Conservation (phyloP, 495 filamentous ascomycete genomes). For the Xylaria curta region DNA sequence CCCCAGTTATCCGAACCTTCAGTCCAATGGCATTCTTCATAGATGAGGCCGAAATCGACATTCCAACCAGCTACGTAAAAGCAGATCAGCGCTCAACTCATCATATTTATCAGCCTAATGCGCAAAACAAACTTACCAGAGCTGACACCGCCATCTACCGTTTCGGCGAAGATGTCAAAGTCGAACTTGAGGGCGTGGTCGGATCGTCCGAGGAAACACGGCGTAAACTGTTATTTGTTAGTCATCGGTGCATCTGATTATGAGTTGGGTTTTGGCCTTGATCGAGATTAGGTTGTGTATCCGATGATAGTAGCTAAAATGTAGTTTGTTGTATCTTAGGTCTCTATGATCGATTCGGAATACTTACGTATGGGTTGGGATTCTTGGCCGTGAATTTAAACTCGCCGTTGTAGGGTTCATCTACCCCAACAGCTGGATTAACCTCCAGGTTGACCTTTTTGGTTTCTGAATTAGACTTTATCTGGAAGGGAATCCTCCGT, state of each 20-base stretch:
- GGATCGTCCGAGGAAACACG: constrained; percentile 18
- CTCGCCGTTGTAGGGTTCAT: constrained; percentile 11
- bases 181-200: constrained; percentile 15
- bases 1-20: constrained; percentile 18
- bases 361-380: constrained; percentile 10
- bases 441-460: constrained; percentile 12
- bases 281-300: neutral
- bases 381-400: constrained; percentile 3
- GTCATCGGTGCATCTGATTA: neutral
- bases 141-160: constrained; percentile 19
- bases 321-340: neutral
- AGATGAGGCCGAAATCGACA: constrained; percentile 23
- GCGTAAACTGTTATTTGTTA: constrained; percentile 6
- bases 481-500: neutral
- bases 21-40: constrained; percentile 22
- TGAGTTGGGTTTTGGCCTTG: no score
- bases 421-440: constrained; percentile 9
- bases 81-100: neutral
- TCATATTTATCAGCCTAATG: neutral
- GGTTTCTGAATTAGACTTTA: neutral
- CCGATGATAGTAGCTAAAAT: no score
- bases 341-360: no score
- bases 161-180: constrained; percentile 12
- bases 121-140: neutral
- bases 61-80: constrained; percentile 13